Conservation (phyloP, 140 eudicot genomes). For the Ambrosia hybrid region DNA sequence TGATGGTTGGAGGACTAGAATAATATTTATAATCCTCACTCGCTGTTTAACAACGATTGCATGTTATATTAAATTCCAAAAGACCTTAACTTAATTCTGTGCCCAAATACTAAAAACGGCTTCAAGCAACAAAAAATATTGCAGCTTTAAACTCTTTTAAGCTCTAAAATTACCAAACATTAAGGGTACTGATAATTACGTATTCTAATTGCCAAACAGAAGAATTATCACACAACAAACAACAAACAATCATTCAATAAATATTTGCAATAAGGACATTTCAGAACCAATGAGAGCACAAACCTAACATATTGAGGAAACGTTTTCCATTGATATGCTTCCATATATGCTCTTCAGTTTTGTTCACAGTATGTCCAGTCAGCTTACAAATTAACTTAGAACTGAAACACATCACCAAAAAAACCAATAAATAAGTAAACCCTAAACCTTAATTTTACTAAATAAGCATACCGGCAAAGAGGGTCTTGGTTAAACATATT, state of each 20-base stretch:
- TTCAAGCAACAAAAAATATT: constrained; percentile 8
- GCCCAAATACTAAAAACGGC: neutral
- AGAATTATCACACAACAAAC: neutral
- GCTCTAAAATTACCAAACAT: neutral
- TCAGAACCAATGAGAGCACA: constrained; percentile 28
- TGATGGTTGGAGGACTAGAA: neutral
- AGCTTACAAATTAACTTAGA: constrained; percentile 80
- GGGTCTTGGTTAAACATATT: constrained; percentile 91
- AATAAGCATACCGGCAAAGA: constrained; percentile 56
- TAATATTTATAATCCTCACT: neutral
- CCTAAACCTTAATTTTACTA: constrained; percentile 22
- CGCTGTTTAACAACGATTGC: neutral
- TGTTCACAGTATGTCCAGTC: constrained; percentile 73
- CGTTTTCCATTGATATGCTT: constrained; percentile 91
- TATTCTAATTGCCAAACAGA: neutral
- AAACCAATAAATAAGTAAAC: neutral
- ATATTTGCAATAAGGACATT: neutral
- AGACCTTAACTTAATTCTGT: constrained; percentile 1
- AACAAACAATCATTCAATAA: constrained; percentile 3
- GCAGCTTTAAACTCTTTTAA: neutral
- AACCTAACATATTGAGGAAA: constrained; percentile 84
- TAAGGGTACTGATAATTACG: neutral
- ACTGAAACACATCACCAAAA: constrained; percentile 33
- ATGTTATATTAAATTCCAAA: neutral
- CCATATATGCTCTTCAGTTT: constrained; percentile 96